Base-by-base conservation (phyloP, 2,329 filamentous ascomycete species). In the Bisporella sp. region DNA sequence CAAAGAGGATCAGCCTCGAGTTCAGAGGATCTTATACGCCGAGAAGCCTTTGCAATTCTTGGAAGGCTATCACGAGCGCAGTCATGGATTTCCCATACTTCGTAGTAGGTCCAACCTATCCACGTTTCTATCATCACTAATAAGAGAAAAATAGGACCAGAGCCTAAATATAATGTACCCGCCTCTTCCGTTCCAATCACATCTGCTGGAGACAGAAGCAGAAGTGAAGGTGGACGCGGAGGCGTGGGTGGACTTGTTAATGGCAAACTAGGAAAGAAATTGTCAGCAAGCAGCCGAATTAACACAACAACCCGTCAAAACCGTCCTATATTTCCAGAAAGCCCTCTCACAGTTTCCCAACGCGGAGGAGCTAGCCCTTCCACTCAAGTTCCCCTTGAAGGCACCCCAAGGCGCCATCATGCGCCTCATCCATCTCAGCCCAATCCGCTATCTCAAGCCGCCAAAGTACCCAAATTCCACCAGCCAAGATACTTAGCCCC, bases 31-130 rank as follows among this genome's bases (percentile, higher is more conserved):
- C 13, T 33, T 55, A n/a, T 58, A 50, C 46, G 46, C 55, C 4
- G 58, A 63, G 42, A 60, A 58, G 21, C 59, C 63, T 11, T 45
- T 65, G 21, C 55, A 64, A 41, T 65, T 64, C 39, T 43, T 65
- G 31, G 62, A 65, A 45, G 51, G 37, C 1, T 65, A 64, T 49
- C 13, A 56, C 37, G 58, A 64, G 41, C 58, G 63, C 41, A 47
- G 53, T 29, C 54, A 56, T 49, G 63, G 61, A 0, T 59, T 53
- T 50, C 59, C 58, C 4, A 58, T 55, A 29, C 52, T 64, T 9
- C 57, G 61, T 13, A 50, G 60, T 60, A 54, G 59, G 60, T 58
- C 2, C 72, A 76, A 41, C 29, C 5, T 21, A 31, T 8, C 12
- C 21, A 31, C 3, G 35, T 39, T 39, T 9, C 35, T 28, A 21